Base-by-base conservation (phyloP, 305 asterid genomes). In the Fraxinus floribunda region DNA sequence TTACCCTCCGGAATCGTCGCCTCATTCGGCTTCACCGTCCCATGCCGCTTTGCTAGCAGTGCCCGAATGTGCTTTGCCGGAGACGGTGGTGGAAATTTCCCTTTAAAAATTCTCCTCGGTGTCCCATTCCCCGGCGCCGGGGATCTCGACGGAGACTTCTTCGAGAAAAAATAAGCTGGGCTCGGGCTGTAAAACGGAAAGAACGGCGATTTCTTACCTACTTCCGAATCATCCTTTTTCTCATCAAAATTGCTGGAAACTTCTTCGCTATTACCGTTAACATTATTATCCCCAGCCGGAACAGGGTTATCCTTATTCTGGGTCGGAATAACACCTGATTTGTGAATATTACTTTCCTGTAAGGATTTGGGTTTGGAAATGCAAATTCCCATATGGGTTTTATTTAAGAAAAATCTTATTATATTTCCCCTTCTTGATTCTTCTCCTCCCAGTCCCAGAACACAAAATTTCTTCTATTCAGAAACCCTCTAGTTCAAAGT, bases 51-150 rank as follows among this genome's bases (percentile, higher is more conserved):
- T 8, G 93, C 93, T 70, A 91, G 82, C 78, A 92, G 71, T 66
- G 97, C 92, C 90, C 84, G 90, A 80, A 94, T 94, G 89, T 92
- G 97, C 94, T 90, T 94, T 75, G 97, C 97, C 55, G 98, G 98
- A 20, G 98, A 93, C 71, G 97, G 95, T 70, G 97, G 97, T 20
- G 94, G 94, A 79, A 93, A 93, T 62, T 92, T 93, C 75, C 90
- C 80, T 83, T 87, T 90, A 75, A 92, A 92, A 75, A 91, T 85
- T 81, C 95, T 89, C 83, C 87, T 78, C 79, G 97, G 95, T 22
- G 98, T 92, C 29, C 85, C 88, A 83, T 22, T 73, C 29, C 78
- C 84, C 77, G 89, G 89, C 64, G 91, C 90, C 70, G 98, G 94
- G 86, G 95, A 91, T 88, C 91, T 90, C 83, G 88, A 89, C 79